Base-by-base conservation (phyloP, 2,329 filamentous ascomycete genomes). In the Colletotrichum somersetense region DNA sequence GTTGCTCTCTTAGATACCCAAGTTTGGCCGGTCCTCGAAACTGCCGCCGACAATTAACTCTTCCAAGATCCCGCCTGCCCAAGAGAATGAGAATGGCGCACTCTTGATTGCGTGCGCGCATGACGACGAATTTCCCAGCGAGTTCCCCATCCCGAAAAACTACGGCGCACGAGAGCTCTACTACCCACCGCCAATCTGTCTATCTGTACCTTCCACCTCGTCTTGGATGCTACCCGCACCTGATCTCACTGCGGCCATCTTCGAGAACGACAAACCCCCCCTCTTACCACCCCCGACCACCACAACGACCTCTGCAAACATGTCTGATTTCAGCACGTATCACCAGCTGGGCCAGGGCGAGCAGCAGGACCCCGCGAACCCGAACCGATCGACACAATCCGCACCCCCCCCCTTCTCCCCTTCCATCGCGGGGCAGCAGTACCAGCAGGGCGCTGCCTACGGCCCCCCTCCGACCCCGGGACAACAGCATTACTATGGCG, bases 301-400 rank as follows among this genome's bases (percentile, higher is more conserved):
- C 42, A 33, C 18, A 35, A 5, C 40, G 10, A 12, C 33, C 50
- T 40, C 55, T 61, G 33, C 55, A 74, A 80, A 75, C 75, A 90
- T 89, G 88, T 85, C 86, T 77, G 87, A 89, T 75, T 86, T 88
- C 77, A 80, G 84, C 72, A 85, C 86, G 79, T 90, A 87, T 77
- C 87, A 89, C 76, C 82, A 86, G 77, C 83, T 89, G 65, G 89
- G 88, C 59, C 87, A 89, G 77, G 87, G 86, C 76, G 85, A 88
- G 74, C 84, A 88, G 74, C 84, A 84, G 73, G 87, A 91, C 75
- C 83, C 88, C 78, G 85, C 88, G 81, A 81, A 89, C 81, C 83
- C 87, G 77, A 82, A 85, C 81, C 80, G 83, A 79, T 84, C 83
- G 71, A 81, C 80, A 76, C 87, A 88, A 74, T 87, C 85, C 61